These are phyloP conservation scores for Cytospora schulzeri DNA, from an alignment of 2,329 filamentous ascomycete genomes.

Conservation along the genomic window DNA sequence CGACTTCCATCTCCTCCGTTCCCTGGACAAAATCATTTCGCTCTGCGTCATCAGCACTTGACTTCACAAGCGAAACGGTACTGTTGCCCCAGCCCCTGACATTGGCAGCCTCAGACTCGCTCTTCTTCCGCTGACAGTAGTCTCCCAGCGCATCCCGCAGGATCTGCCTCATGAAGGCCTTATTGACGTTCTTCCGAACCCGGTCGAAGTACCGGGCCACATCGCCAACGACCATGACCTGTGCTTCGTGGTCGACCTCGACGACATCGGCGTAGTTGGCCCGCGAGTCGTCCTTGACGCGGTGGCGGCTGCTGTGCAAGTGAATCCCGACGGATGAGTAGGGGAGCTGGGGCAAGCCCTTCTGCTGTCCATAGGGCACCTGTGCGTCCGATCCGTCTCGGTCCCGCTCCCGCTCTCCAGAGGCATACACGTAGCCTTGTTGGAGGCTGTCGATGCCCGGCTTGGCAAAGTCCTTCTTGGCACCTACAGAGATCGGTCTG, in stretches of 20 bases:
- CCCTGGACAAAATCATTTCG: neutral
- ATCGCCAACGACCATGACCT: conserved; percentile 41
- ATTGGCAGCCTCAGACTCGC: conserved; percentile 25
- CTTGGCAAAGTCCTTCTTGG: conserved; percentile 40
- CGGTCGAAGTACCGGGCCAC: conserved; percentile 42
- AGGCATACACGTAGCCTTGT: conserved; percentile 40
- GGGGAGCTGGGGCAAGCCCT: conserved; percentile 35
- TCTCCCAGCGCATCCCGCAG: conserved; percentile 39
- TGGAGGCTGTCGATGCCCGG: conserved; percentile 41
- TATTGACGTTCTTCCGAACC: conserved; percentile 41
- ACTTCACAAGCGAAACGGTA: conserved; percentile 22
- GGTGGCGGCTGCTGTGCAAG: conserved; percentile 37
- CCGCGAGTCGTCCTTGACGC: conserved; percentile 40
- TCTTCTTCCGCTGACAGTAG: conserved; percentile 36
- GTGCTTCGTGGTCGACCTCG: conserved; percentile 40
- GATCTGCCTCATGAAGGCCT: conserved; percentile 41
- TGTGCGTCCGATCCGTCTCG: conserved; percentile 20
- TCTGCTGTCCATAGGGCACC: conserved; percentile 34
- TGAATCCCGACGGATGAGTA: conserved; percentile 41
- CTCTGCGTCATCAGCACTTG: neutral
- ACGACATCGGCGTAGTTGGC: conserved; percentile 43
- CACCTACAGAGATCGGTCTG: conserved; percentile 40
- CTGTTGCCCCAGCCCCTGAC: conserved; percentile 26
- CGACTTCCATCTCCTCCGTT: neutral
- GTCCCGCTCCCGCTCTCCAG: conserved; percentile 36